A percentile compares a stretch with the other conserved stretches of the same genome.
Conservation (phyloP, 2,329 filamentous ascomycete species). For the Nemania sp. region DNA sequence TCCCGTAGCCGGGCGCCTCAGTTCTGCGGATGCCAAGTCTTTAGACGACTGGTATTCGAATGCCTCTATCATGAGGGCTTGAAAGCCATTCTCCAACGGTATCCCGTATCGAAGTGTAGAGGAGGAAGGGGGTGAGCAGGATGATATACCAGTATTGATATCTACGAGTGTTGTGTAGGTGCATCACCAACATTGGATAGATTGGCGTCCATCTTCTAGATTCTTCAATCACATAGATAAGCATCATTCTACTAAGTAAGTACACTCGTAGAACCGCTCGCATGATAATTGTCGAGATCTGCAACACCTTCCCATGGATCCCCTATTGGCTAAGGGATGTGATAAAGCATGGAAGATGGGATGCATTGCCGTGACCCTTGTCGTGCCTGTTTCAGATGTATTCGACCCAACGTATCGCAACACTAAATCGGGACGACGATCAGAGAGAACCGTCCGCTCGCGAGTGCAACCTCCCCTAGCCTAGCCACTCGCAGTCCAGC, state of each 20-base stretch:
- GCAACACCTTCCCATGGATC: constrained; percentile 18
- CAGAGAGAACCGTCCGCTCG: constrained; percentile 37
- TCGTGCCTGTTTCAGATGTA: constrained; percentile 54
- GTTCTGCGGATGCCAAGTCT: background rate
- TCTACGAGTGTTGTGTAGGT: too few relatives aligned
- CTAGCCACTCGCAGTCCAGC: constrained; percentile 22
- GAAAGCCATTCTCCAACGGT: background rate
- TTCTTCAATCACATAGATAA: background rate
- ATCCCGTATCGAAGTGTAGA: background rate
- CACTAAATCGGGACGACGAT: constrained; percentile 41
- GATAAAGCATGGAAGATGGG: constrained; percentile 15
- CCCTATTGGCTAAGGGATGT: constrained; percentile 2
- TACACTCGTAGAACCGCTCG: constrained; percentile 4
- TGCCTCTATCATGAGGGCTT: background rate
- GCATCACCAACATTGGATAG: too few relatives aligned
- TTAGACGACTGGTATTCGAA: background rate
- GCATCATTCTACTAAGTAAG: too few relatives aligned
- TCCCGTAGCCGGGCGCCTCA: background rate
- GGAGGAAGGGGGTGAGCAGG: too few relatives aligned
- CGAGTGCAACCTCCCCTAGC: constrained; percentile 19
- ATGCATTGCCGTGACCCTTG: constrained; percentile 47
- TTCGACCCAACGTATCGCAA: constrained; percentile 50
- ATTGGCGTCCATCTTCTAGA: too few relatives aligned
- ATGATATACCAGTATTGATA: background rate
- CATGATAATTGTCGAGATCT: constrained; percentile 26